Evolutionary conservation across 169 alveolate genomes (phyloP), one percentile per base, ranked within the genome.

Genomic region (Babesia sp.): DNA sequence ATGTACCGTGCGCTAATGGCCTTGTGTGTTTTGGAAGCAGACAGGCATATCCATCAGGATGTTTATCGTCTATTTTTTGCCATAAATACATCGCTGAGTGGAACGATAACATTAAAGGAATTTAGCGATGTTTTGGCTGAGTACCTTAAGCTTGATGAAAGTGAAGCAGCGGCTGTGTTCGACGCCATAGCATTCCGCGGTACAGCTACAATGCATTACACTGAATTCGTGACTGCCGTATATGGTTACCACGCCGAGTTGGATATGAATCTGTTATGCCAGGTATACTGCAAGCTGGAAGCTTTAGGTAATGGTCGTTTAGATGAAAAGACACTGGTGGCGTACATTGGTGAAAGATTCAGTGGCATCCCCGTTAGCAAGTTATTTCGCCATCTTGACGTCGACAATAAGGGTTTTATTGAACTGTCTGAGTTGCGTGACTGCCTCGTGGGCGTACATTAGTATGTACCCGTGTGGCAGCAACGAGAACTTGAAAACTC

Each of bases 191-290:
- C 75, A 8, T 80, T 61, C 84, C 51, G 88, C 20, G 75, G 75
- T 24, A 59, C 83, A 22, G 80, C 88, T 9, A 45, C 12, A 16
- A 64, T 80, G 58, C 68, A 56, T 6, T 80, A 71, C 44, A 71
- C 88, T 31, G 88, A 80, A 54, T 80, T 80, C 42, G 78, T 80
- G 1, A 29, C 88, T 37, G 71, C 88, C 5, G 83, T 71, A 36
- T 58, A 54, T 28, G 88, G 74, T 29, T 20, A 80, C 54, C 60
- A 80, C 28, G 33, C 76, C 34, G 64, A 28, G 37, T 20, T 80
- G 3, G 88, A 80, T 41, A 28, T 60, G 42, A 36, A 39, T 31
- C 39, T 51, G 59, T 14, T 71, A 12, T 31, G 84, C 45, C 69
- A 46, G 59, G 71, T 80, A 31, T 80, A 69, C 77, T 22, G 46